Percentiles rank a stretch among this genome's conserved stretches.
These are phyloP conservation scores for Globisporangium acanthophoron DNA, from an alignment of 352 stramenopile genomes.

Conservation along the genomic window DNA sequence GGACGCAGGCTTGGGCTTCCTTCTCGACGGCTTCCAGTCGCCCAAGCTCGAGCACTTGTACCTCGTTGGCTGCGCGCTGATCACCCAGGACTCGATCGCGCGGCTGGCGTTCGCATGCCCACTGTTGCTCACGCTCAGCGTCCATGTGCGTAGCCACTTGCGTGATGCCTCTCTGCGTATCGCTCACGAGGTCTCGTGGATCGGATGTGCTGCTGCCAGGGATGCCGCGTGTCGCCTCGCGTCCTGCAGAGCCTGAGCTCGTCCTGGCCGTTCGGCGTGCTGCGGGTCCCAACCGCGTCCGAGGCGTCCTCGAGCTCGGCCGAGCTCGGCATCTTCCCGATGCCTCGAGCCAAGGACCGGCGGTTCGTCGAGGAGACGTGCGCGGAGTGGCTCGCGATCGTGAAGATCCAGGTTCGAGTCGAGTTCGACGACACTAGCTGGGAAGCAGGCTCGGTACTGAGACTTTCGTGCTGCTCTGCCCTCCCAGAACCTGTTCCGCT, in stretches of 20 bases:
- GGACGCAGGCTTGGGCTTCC: constrained; percentile 39
- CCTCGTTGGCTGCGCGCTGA: constrained; percentile 44
- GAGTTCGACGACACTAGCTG: neutral
- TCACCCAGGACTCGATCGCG: constrained; percentile 63
- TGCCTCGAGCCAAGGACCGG: constrained; percentile 57
- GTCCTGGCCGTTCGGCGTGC: constrained; percentile 55
- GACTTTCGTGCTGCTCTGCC: neutral
- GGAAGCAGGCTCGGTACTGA: too few species aligned
- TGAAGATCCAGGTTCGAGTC: constrained; percentile 43
- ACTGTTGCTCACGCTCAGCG: constrained; percentile 58
- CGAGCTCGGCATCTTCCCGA: constrained; percentile 63
- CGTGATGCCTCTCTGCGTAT: too few species aligned
- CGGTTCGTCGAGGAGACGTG: constrained; percentile 57
- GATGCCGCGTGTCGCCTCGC: constrained; percentile 53
- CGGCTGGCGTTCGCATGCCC: constrained; percentile 58
- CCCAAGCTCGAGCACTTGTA: constrained; percentile 50
- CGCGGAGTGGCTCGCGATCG: constrained; percentile 43
- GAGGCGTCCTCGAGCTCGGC: constrained; percentile 11
- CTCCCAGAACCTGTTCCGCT: constrained; percentile 55
- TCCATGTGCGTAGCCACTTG: constrained; percentile 20
- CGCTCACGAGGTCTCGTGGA: too few species aligned
- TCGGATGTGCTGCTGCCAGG: constrained; percentile 12
- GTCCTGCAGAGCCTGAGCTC: constrained; percentile 58
- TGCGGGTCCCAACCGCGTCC: constrained; percentile 27
- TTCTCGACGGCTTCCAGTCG: constrained; percentile 52